These are phyloP conservation scores for Pseudocercospora eumusae DNA, from an alignment of 2,329 filamentous ascomycete species.

Conservation along the genomic window DNA sequence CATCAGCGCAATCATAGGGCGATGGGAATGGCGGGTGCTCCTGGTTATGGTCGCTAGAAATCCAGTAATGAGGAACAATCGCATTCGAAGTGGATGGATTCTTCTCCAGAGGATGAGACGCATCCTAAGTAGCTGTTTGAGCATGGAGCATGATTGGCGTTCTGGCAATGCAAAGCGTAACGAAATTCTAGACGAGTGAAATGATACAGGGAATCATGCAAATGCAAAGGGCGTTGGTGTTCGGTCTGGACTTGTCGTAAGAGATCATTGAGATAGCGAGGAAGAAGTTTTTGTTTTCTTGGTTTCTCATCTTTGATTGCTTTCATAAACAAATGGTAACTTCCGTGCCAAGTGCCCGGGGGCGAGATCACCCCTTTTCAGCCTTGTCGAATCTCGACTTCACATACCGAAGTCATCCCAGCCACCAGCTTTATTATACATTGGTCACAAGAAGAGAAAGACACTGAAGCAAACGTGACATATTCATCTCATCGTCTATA, in stretches of 20 bases:
- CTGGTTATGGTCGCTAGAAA: slow-evolving; percentile 30
- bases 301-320: background rate
- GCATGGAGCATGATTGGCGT: background rate
- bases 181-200: background rate
- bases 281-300: background rate
- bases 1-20: slow-evolving; percentile 43
- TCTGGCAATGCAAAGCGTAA: background rate
- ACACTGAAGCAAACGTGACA: background rate
- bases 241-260: background rate
- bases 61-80: background rate
- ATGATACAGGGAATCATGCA: slow-evolving; percentile 2
- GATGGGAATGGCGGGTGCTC: slow-evolving; percentile 31
- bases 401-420: background rate
- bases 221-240: background rate
- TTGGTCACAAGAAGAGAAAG: background rate
- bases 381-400: background rate
- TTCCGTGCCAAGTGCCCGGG: background rate
- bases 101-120: background rate
- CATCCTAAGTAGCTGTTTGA: background rate
- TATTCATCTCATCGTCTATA: background rate
- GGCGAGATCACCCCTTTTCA: background rate
- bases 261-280: background rate
- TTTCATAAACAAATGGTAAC: background rate
- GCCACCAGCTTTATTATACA: background rate
- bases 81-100: background rate